These are phyloP conservation scores for Acidiella bohemica DNA, from an alignment of 495 filamentous ascomycete species.

Conservation along the genomic window DNA sequence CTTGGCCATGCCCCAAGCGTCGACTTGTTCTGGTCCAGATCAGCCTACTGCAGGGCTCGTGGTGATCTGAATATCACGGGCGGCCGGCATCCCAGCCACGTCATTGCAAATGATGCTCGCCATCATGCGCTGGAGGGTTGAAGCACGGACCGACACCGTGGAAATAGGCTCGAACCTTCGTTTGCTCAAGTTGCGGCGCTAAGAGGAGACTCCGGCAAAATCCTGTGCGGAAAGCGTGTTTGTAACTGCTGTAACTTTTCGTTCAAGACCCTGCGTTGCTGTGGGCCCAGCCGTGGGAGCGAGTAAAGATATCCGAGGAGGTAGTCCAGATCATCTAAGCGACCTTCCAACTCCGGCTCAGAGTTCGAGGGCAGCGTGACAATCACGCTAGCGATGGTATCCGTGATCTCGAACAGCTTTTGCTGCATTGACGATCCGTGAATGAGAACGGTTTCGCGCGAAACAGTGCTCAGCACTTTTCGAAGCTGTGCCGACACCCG, in stretches of 20 bases:
- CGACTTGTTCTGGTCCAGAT: too few relatives aligned
- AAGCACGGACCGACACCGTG: too few relatives aligned
- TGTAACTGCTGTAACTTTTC: neutral
- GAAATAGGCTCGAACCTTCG: too few relatives aligned
- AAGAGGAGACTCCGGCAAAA: neutral
- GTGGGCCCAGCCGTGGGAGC: neutral
- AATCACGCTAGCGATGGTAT: conserved; percentile 43
- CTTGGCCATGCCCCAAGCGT: too few relatives aligned
- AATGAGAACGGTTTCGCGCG: conserved; percentile 41
- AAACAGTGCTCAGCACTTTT: conserved; percentile 38
- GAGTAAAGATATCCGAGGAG: conserved; percentile 4
- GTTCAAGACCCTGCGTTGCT: neutral
- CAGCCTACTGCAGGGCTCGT: too few relatives aligned
- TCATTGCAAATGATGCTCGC: too few relatives aligned
- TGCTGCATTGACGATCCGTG: conserved; percentile 49
- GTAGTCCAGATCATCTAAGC: conserved; percentile 21
- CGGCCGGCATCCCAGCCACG: too few relatives aligned
- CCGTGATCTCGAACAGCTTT: conserved; percentile 44
- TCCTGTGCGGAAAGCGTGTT: neutral
- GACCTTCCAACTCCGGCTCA: conserved; percentile 5
- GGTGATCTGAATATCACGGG: too few relatives aligned
- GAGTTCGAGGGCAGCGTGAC: conserved; percentile 19
- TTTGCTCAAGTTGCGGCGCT: neutral
- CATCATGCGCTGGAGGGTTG: too few relatives aligned
- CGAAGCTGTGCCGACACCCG: conserved; percentile 43